phyloP scores from a whole-genome alignment of 2,329 filamentous ascomycete species.

The Diplocarpon rosae region DNA sequence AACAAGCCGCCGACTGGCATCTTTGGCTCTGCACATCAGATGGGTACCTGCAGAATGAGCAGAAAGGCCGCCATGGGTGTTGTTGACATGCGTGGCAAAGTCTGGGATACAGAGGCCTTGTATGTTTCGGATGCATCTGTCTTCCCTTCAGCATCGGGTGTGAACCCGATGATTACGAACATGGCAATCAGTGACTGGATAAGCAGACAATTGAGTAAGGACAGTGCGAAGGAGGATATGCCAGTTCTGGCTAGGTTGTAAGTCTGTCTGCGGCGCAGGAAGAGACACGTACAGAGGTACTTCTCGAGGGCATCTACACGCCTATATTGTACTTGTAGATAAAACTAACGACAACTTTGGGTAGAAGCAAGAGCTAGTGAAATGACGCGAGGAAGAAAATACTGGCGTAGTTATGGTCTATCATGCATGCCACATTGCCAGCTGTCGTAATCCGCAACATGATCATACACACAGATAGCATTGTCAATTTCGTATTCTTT shows the following conservation, averaged over 20 bases:
- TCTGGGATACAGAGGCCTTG: conserved; percentile 54
- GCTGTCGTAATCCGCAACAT: too few species aligned
- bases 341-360: too few species aligned
- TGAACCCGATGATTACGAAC: conserved; percentile 68
- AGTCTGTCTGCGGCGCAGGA: background rate
- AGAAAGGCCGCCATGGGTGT: conserved; percentile 35
- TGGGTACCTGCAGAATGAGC: conserved; percentile 66
- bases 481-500: too few species aligned
- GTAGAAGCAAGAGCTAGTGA: too few species aligned
- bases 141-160: conserved; percentile 62
- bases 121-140: conserved; percentile 64
- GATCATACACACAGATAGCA: too few species aligned
- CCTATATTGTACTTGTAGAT: too few species aligned
- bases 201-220: conserved; percentile 6
- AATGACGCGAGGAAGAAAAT: too few species aligned
- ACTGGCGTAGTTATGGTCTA: too few species aligned
- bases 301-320: too few species aligned
- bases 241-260: conserved; percentile 8
- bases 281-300: background rate
- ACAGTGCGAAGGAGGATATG: conserved; percentile 6
- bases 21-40: conserved; percentile 62
- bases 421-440: too few species aligned
- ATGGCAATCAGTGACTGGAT: conserved; percentile 60
- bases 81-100: conserved; percentile 42
- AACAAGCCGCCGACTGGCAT: conserved; percentile 38